Base-by-base conservation (phyloP, 176 grass and related monocot species). In the Urochloa ruziziensis region DNA sequence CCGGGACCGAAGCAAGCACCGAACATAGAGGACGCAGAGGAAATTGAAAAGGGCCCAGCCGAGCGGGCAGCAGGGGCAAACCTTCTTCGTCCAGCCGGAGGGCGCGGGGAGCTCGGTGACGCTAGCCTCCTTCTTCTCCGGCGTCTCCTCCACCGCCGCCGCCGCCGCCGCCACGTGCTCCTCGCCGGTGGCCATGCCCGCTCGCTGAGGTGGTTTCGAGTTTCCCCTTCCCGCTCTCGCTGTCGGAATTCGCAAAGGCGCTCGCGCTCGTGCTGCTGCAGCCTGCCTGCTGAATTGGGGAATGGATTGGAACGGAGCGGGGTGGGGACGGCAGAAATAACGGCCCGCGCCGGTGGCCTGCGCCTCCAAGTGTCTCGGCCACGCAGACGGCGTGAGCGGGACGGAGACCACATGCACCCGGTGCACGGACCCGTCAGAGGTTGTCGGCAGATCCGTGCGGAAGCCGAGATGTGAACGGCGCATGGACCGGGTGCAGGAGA, bases 41-140 rank as follows among this genome's bases (percentile, higher is more conserved):
- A 39, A 80, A 66, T 51, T 34, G 15, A n/a, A 27, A 4, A 30
- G 14, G 62, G 4, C 29, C 7, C 14, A 8, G n/a, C 40, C 42
- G n/a, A 67, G 30, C 47, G 32, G 46, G 14, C 12, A 34, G 57
- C 34, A 32, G 32, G 51, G 5, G 18, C 69, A 13, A 46, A 93
- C 91, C 91, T 93, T 93, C 88, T 93, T 93, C 23, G 61, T 87
- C 91, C 91, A 93, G 21, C 88, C 91, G 42, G 81, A 44, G 8
- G 91, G 91, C 29, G 91, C 91, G 1, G 67, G 60, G 11, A 90
- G 78, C 78, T 90, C 91, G 10, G 77, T 44, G 0, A 75, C 72
- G 16, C 70, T 68, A 33, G 29, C 44, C 32, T 51, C 77, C 75
- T 51, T 42, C 82, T 62, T 57, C 52, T 74, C 51, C 40, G 76